Conservation (phyloP, 2,329 filamentous ascomycete genomes). For the Verticillium klebahnii region DNA sequence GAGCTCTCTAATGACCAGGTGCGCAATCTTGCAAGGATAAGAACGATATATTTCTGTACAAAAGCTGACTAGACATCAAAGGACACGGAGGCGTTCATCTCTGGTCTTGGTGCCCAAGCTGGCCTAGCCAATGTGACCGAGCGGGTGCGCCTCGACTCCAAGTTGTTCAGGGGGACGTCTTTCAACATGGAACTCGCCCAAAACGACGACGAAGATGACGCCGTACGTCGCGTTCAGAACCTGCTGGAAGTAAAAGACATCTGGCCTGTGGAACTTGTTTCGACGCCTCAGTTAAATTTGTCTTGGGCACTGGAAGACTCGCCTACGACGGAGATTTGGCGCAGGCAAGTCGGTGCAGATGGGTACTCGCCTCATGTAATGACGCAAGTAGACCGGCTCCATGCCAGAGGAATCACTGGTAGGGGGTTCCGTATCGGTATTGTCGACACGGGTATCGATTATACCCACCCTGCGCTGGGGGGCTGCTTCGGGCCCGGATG, state of each 20-base stretch:
- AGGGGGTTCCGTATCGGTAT: constrained; percentile 48
- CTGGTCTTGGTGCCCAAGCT: constrained; percentile 4
- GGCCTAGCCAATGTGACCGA: constrained; percentile 9
- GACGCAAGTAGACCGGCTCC: constrained; percentile 51
- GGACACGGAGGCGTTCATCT: constrained; percentile 10
- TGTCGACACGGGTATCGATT: constrained; percentile 44
- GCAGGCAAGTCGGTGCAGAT: constrained; percentile 20
- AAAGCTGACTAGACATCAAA: not conserved
- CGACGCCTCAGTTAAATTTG: constrained; percentile 31
- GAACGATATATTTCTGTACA: not conserved
- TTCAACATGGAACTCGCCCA: constrained; percentile 40
- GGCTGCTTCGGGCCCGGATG: constrained; percentile 42
- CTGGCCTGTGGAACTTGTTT: constrained; percentile 43
- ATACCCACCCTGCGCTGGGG: constrained; percentile 40
- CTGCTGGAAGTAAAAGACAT: constrained; percentile 42
- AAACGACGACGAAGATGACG: constrained; percentile 33
- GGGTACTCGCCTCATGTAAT: constrained; percentile 47
- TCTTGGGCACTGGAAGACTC: constrained; percentile 31
- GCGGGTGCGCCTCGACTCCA: constrained; percentile 15
- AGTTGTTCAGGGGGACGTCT: constrained; percentile 41
- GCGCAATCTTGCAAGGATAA: not conserved
- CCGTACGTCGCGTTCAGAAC: constrained; percentile 32
- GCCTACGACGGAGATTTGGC: not conserved
- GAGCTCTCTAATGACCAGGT: constrained; percentile 47
- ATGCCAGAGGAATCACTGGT: constrained; percentile 41